Evolutionary conservation across 345 rosid species (phyloP), one percentile per base, ranked within the genome.

Genomic region (Ricinus communis): DNA sequence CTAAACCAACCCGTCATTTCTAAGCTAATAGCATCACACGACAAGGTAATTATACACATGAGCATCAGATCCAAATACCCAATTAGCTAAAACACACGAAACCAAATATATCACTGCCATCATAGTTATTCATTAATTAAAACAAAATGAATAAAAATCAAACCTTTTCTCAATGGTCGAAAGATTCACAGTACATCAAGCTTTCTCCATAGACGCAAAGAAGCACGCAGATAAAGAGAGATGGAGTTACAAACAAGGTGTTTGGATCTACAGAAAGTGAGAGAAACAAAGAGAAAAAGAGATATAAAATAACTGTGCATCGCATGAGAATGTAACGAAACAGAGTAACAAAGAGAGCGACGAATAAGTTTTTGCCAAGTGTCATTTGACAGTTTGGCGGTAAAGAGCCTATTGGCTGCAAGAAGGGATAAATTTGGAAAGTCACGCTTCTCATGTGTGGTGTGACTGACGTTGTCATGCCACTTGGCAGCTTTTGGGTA

Each of bases 181-280:
- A 46, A 71, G 49, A 60, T 11, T 10, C 14, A 65, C 59, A 72
- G 43, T 41, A 43, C 60, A 51, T 61, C 62, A 38, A 72, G 41
- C 58, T 49, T 71, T 58, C 75, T 41, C 31, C 8, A 10, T 25
- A n/a, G 22, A 38, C 31, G 13, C n/a, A 14, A 15, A 43, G 0
- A 51, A 53, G 18, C 57, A 61, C 55, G 19, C 60, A 47, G 19
- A 52, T 40, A 27, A 8, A 68, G 5, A 45, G 19, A n/a, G 18
- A 64, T 11, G 65, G 11, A 56, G 67, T 38, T 10, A 16, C n/a
- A 30, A 24, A 6, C 49, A 49, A 45, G 41, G 38, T 25, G 61
- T 67, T 70, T 73, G 82, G 85, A 84, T 85, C 82, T 40, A 45
- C 41, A 77, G 72, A 62, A 68, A 65, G 57, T 31, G 13, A 55